Base-by-base conservation (phyloP, 371 early-diverging fungal species). In the Mortierella sp. region DNA sequence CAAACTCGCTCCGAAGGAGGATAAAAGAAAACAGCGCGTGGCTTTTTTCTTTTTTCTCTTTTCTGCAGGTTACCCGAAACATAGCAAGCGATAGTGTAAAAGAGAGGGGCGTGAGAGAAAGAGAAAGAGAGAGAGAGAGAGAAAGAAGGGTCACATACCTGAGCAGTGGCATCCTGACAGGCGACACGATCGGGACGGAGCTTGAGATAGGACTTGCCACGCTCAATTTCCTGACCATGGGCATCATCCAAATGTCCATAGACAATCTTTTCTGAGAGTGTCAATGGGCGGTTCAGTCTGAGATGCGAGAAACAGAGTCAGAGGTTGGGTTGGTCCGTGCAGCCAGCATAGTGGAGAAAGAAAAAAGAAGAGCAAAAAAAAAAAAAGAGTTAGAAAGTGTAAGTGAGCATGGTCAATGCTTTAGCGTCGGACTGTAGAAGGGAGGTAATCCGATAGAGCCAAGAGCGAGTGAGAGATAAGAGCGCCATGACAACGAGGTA, bases 141-240 rank as follows among this genome's bases (percentile, higher is more conserved):
- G 37, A 4, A 15, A 37, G 9, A 37, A 9, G 9, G 37, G 9
- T 5, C 3, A n/a, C 23, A 23, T 16, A 23, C 43, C 44, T 95
- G 97, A 62, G 97, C 98, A 60, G 98, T 97, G 61, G 98, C 98
- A 83, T 97, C 98, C 82, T 97, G 98, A 85, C 95, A 96, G 21
- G 97, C 97, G 68, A 98, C 98, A 75, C 98, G 95, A 85, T 95
- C 95, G 50, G 98, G 98, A 44, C 91, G 88, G 66, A 98, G 90
- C 83, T 93, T 94, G 58, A 98, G 89, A 84, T 98, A 98, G 29
- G 92, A 89, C 68, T 90, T 84, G 64, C 98, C 99, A 61, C 97
- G 92, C 48, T 84, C 87, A 64, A 91, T 91, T 23, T 91, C 92
- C 84, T 92, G 95, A 86, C 86, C 86, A 28, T 87, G 82, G 65